Evolutionary conservation across 495 filamentous ascomycete genomes (phyloP), one percentile per base, ranked within the genome.

Genomic region (Bombardia bombarda): DNA sequence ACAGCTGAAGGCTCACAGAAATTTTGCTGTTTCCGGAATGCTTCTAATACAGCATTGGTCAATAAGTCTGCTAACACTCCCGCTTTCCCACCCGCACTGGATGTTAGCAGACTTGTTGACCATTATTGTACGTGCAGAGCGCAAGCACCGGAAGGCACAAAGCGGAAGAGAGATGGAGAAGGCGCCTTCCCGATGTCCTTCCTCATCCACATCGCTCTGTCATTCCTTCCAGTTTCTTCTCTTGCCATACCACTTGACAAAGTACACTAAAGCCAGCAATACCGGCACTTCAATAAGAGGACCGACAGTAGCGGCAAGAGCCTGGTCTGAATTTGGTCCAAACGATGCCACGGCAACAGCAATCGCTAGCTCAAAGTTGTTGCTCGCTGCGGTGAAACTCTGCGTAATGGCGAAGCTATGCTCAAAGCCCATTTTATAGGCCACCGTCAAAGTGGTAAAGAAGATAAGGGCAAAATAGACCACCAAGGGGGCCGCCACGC

Each of bases 311-410:
- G 84, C 71, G n/a, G 90, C 90, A 21, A 95, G 65, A 0, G 89
- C 90, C 57, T 95, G 86, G 33, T 90, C 83, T 51, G 83, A 87
- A 21, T 80, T 64, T 1, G 84, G 74, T 0, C 90, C 90, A 66
- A 83, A 95, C 3, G 82, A 80, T 3, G 88, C 86, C 4, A 95
- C 80, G 2, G 86, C 89, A 2, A 96, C 89, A 1, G 90, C 90
- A 64, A 96, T 94, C 0, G 90, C 90, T 14, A 95, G 63, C 68
- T 95, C 90, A 53, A 96, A 95, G 53, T 95, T 95, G 49, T 96
- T 96, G 58, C 88, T 95, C 3, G 90, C 90, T 4, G 90, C 90
- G 1, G 90, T 95, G 51, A 95, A 92, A 52, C 86, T 86, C 66
- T 95, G 90, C 9, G 90, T 94, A 9, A 75, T 73, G 1, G 76